Percentiles rank a stretch among this genome's conserved stretches.
phyloP scores from a whole-genome alignment of 2,329 filamentous ascomycete species.

The Pseudopithomyces maydicus region DNA sequence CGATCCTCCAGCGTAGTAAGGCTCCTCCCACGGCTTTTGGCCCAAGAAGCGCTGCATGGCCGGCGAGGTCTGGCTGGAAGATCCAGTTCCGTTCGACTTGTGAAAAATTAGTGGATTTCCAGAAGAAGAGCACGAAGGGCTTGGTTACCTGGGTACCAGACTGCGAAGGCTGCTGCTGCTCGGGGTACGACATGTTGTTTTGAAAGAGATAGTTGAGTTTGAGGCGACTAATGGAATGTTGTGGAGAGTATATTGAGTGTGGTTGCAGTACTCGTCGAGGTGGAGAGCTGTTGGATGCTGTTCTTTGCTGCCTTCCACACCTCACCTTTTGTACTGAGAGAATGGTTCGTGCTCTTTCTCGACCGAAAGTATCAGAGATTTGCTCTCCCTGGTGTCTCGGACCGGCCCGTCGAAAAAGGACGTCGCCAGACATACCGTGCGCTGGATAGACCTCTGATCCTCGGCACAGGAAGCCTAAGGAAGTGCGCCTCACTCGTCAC shows the following conservation, averaged over 20 bases:
- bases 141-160: background rate
- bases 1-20: background rate
- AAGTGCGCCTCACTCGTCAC: background rate
- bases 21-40: conserved; percentile 6
- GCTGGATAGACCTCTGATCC: background rate
- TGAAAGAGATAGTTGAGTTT: background rate
- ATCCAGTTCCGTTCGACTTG: background rate
- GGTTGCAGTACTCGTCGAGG: background rate
- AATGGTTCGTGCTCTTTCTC: conserved; percentile 1
- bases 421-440: background rate
- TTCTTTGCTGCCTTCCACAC: background rate
- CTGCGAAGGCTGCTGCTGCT: background rate
- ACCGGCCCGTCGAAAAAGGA: background rate
- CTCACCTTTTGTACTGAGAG: conserved; percentile 1
- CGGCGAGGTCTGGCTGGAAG: background rate
- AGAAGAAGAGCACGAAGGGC: background rate
- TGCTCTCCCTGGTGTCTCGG: conserved; percentile 2
- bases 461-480: background rate
- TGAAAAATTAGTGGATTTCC: background rate
- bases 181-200: background rate
- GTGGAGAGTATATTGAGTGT: background rate
- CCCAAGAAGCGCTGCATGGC: conserved; percentile 10
- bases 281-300: background rate
- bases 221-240: background rate
- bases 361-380: background rate